A percentile compares a stretch with the other conserved stretches of the same genome.
These are phyloP conservation scores for Achaetomium macrosporum DNA, from an alignment of 2,329 filamentous ascomycete species.

Conservation along the genomic window DNA sequence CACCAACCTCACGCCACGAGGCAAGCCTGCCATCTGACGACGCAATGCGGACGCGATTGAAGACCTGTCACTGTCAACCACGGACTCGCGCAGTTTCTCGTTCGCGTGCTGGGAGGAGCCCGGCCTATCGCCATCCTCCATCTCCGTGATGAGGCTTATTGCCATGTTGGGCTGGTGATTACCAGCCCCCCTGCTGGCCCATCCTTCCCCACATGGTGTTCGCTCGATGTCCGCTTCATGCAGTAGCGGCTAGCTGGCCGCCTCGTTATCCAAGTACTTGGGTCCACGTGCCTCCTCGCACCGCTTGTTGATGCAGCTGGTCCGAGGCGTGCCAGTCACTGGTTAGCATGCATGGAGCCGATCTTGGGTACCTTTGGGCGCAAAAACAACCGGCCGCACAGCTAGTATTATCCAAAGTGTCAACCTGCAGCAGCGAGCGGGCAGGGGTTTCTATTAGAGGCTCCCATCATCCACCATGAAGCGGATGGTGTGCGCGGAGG, in stretches of 20 bases:
- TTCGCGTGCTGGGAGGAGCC: slow-evolving; percentile 7
- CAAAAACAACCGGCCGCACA: slow-evolving; percentile 17
- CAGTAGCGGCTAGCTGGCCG: slow-evolving; percentile 9
- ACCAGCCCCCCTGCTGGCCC: not conserved
- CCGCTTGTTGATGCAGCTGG: slow-evolving; percentile 2
- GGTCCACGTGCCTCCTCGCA: slow-evolving; percentile 7
- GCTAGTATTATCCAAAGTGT: slow-evolving; percentile 18
- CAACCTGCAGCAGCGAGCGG: slow-evolving; percentile 4
- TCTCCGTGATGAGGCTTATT: slow-evolving; percentile 1
- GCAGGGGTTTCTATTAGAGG: slow-evolving; percentile 12
- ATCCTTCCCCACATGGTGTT: slow-evolving; percentile 6
- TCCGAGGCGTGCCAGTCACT: slow-evolving; percentile 8
- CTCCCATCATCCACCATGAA: not conserved
- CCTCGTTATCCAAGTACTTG: slow-evolving; percentile 17
- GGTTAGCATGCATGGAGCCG: slow-evolving; percentile 10
- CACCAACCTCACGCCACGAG: slow-evolving; percentile 6
- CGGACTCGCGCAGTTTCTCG: not conserved
- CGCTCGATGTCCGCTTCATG: slow-evolving; percentile 10
- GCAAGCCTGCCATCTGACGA: slow-evolving; percentile 3
- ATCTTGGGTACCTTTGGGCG: slow-evolving; percentile 23
- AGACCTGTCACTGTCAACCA: not conserved
- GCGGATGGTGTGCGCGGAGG: slow-evolving; percentile 13
- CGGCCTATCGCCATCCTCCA: slow-evolving; percentile 9
- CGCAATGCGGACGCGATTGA: not conserved
- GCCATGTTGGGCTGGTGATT: not conserved